Base-by-base conservation (phyloP, 169 alveolate genomes). In the Plasmodium berghei region DNA sequence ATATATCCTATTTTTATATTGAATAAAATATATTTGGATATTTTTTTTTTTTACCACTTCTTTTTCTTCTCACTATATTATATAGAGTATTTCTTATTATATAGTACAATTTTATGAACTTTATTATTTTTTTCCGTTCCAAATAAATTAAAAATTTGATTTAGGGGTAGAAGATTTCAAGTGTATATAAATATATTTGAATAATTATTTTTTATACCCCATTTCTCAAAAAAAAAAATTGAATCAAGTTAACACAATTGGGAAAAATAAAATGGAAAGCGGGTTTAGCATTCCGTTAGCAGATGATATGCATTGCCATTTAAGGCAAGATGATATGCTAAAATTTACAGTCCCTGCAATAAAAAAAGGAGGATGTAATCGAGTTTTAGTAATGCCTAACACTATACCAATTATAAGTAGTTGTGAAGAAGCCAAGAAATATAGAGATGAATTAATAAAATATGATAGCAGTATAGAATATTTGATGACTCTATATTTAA, bases 311-410 rank as follows among this genome's bases (percentile, higher is more conserved):
- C 96, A 94, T 74, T 89, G 95, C 77, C 96, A 94, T 56, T 88
- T 94, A 45, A 66, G 96, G 88, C 95, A 45, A 94, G 96, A 42
- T 28, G 95, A 94, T 40, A 72, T 54, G 94, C 48, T 77, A 22
- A 28, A 42, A 9, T 70, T 74, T 56, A 88, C 88, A 1, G 86
- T 73, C 5, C 26, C 58, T 18, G 85, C 85, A n/a, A 16, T 72
- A 12, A 64, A 58, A 26, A 59, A 52, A 58, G 87, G 90, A 1
- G 89, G 87, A n/a, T 64, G 96, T 73, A 77, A 94, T 86, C 89
- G 96, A 20, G 96, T 94, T 18, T 72, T 94, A 40, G 96, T 94
- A 0, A 94, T 94, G 96, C 96, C 96, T 1, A 94, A 94, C 52
- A 92, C 95, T 12, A 87, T 49, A 8, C 95, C 96, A 6, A 92